Percentiles rank a stretch among this genome's conserved stretches.
Evolutionary conservation across 2,329 filamentous ascomycete genomes (phyloP).

Genomic region (Penicillium polonicum): DNA sequence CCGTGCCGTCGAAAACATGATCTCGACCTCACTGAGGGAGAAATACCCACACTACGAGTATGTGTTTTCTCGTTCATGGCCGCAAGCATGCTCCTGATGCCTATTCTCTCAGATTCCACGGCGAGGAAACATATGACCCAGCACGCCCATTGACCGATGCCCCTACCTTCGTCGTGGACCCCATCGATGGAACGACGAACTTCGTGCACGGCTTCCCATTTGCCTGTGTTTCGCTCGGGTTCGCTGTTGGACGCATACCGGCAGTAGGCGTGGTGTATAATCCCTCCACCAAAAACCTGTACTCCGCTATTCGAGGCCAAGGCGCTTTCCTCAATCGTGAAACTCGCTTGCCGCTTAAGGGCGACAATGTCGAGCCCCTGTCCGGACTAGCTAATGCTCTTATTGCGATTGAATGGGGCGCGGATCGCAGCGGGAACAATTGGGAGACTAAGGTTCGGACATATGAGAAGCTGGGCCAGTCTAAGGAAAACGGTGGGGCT

Average conservation of each 20-base stretch:
- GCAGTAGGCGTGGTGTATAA: constrained; percentile 62
- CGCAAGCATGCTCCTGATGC: background rate
- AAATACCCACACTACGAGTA: constrained; percentile 56
- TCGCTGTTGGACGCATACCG: constrained; percentile 52
- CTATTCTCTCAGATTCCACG: constrained; percentile 48
- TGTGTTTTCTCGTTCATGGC: constrained; percentile 13
- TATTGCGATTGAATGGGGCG: constrained; percentile 62
- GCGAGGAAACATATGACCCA: constrained; percentile 61
- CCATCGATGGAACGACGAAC: constrained; percentile 65
- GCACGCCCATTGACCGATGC: constrained; percentile 51
- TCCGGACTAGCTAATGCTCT: constrained; percentile 52
- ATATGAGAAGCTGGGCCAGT: constrained; percentile 49
- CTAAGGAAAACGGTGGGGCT: constrained; percentile 55
- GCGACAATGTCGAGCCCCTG: constrained; percentile 45
- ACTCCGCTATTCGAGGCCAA: constrained; percentile 55
- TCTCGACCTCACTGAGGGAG: constrained; percentile 51
- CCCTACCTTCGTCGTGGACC: constrained; percentile 63
- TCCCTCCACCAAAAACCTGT: constrained; percentile 57
- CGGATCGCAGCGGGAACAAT: constrained; percentile 56
- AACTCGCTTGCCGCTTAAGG: constrained; percentile 48
- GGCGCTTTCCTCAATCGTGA: constrained; percentile 51
- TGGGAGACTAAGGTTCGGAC: constrained; percentile 57
- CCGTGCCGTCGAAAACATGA: constrained; percentile 59
- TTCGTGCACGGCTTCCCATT: constrained; percentile 63
- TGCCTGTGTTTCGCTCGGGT: constrained; percentile 59